Conservation (phyloP, 495 filamentous ascomycete genomes). For the Penicillium goetzii region DNA sequence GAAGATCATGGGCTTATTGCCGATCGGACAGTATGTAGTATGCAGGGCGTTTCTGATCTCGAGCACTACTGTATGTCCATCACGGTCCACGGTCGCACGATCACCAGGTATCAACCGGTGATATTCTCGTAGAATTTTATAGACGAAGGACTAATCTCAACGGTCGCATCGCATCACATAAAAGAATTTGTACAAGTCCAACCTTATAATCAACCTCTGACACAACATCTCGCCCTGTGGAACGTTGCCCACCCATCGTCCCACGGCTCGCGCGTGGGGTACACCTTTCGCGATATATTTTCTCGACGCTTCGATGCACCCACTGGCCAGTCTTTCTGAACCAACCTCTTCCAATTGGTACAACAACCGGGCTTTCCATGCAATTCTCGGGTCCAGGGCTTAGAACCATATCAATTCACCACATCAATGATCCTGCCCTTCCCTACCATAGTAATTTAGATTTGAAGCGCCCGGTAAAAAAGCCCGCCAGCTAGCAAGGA, state of each 20-base stretch:
- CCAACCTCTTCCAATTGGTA: background rate
- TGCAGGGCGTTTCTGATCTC: background rate
- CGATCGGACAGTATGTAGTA: background rate
- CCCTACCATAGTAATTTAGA: too few species aligned
- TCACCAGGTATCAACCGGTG: background rate
- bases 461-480: background rate
- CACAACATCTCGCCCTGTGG: constrained; percentile 13
- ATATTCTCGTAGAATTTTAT: background rate
- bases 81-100: constrained; percentile 1
- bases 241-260: constrained; percentile 3
- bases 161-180: background rate
- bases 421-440: background rate
- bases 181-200: background rate
- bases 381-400: background rate
- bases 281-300: constrained; percentile 1
- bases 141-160: background rate
- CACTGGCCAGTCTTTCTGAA: background rate
- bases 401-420: background rate
- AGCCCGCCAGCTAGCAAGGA: background rate
- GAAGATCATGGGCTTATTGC: background rate
- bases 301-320: constrained; percentile 23
- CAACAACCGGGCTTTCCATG: background rate
- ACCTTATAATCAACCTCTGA: constrained; percentile 16
- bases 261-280: constrained; percentile 24
- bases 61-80: background rate